These are phyloP conservation scores for Mycena polygramma DNA, from an alignment of 768 basidiomycete species.

Conservation along the genomic window DNA sequence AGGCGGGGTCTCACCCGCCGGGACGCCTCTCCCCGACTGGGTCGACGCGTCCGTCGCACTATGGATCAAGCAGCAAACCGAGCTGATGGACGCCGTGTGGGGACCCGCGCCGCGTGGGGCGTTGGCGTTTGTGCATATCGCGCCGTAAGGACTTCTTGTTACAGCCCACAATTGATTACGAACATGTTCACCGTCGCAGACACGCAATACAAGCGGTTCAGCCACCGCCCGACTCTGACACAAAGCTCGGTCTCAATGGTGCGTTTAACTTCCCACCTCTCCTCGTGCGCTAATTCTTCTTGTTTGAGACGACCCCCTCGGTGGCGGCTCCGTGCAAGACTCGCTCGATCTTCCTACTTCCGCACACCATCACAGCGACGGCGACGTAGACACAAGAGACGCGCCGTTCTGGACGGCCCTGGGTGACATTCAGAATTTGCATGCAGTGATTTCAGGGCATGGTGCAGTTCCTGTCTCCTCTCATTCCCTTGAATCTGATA, in stretches of 20 bases:
- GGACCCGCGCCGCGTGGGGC: not conserved
- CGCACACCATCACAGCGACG: no score
- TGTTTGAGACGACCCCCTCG: slow-evolving; percentile 5
- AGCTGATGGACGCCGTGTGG: not conserved
- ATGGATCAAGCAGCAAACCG: slow-evolving; percentile 70
- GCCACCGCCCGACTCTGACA: not conserved
- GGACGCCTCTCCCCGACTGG: not conserved
- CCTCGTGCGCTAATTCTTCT: not conserved
- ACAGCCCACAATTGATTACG: not conserved
- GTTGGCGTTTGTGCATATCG: slow-evolving; percentile 1
- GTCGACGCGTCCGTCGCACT: slow-evolving; percentile 66
- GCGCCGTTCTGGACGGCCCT: slow-evolving; percentile 73
- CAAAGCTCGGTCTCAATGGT: slow-evolving; percentile 7
- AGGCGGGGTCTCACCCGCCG: slow-evolving; percentile 1
- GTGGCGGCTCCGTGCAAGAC: slow-evolving; percentile 16
- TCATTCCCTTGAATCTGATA: no score
- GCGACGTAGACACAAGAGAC: slow-evolving; percentile 52
- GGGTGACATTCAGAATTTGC: slow-evolving; percentile 71
- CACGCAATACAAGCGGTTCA: slow-evolving; percentile 17
- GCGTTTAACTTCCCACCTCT: no score
- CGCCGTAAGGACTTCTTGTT: no score
- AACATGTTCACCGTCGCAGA: not conserved
- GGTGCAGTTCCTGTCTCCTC: no score
- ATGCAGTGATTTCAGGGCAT: slow-evolving; percentile 79
- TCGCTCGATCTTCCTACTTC: not conserved